phyloP scores from a whole-genome alignment of 768 basidiomycete species.

The Termitomyces sp. region DNA sequence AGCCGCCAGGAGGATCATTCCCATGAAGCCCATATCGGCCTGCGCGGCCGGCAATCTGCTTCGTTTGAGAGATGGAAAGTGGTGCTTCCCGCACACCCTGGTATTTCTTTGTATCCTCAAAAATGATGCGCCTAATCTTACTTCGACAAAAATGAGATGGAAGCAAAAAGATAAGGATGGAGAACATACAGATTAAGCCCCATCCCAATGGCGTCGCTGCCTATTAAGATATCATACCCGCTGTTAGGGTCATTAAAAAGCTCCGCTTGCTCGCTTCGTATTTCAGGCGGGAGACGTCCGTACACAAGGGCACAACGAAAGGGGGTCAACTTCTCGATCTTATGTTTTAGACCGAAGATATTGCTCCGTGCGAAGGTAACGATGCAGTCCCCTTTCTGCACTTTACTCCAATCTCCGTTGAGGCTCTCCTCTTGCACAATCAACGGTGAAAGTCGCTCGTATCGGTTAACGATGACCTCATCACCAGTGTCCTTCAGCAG shows the following conservation, averaged over 20 bases:
- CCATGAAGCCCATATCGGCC: constrained; percentile 77
- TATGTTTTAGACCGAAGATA: constrained; percentile 75
- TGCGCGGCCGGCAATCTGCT: constrained; percentile 93
- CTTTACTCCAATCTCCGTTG: constrained; percentile 48
- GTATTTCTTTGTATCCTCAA: constrained; percentile 53
- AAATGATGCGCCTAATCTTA: constrained; percentile 64
- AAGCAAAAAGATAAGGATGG: not conserved
- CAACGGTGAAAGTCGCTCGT: constrained; percentile 87
- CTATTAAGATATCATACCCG: constrained; percentile 87
- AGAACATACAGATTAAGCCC: constrained; percentile 85
- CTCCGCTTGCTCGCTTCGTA: constrained; percentile 86
- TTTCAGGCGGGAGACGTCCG: constrained; percentile 87
- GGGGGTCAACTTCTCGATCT: constrained; percentile 65
- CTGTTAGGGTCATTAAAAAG: constrained; percentile 84
- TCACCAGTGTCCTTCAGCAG: constrained; percentile 80
- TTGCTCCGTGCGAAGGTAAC: constrained; percentile 75
- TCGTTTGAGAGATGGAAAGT: constrained; percentile 73
- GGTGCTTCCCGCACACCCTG: constrained; percentile 39
- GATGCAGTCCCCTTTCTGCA: constrained; percentile 84
- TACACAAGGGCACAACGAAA: constrained; percentile 90
- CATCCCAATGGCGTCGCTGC: constrained; percentile 96
- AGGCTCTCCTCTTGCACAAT: constrained; percentile 60
- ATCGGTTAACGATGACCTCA: constrained; percentile 72
- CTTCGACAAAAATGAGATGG: constrained; percentile 33
- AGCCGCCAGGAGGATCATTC: constrained; percentile 47